Evolutionary conservation across 2,329 filamentous ascomycete species (phyloP).

Genomic region (Aphanoascus verrucosus): DNA sequence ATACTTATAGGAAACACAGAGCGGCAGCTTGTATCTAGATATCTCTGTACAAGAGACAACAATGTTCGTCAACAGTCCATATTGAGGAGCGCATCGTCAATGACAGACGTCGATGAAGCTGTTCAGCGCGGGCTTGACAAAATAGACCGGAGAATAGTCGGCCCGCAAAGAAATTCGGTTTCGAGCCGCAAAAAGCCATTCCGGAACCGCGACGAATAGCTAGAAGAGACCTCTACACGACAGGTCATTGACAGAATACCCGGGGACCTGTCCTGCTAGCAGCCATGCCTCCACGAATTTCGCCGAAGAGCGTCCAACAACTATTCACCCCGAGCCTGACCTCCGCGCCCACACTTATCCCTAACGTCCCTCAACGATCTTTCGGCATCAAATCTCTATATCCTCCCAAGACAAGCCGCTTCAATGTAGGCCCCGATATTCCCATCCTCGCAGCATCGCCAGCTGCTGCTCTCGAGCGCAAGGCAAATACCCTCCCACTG

Average conservation of each 20-base stretch:
- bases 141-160: too few species aligned
- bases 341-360: neutral
- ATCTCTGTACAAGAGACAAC: too few species aligned
- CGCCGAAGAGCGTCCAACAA: slow-evolving; percentile 26
- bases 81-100: too few species aligned
- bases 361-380: slow-evolving; percentile 20
- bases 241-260: neutral
- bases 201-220: neutral
- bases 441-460: slow-evolving; percentile 46
- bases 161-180: too few species aligned
- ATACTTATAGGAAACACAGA: too few species aligned
- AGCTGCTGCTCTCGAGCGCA: slow-evolving; percentile 50
- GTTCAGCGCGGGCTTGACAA: too few species aligned
- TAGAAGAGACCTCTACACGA: too few species aligned
- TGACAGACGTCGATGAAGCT: too few species aligned
- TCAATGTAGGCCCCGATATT: slow-evolving; percentile 43
- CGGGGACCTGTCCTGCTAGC: neutral
- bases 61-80: too few species aligned
- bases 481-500: slow-evolving; percentile 47
- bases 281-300: slow-evolving; percentile 29
- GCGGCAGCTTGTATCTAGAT: too few species aligned
- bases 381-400: slow-evolving; percentile 50
- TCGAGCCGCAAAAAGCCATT: neutral
- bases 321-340: slow-evolving; percentile 17
- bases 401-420: slow-evolving; percentile 42